A percentile compares a stretch with the other conserved stretches of the same genome.
These are phyloP conservation scores for Verticillium nonalfalfae DNA, from an alignment of 2,329 filamentous ascomycete species.

Conservation along the genomic window DNA sequence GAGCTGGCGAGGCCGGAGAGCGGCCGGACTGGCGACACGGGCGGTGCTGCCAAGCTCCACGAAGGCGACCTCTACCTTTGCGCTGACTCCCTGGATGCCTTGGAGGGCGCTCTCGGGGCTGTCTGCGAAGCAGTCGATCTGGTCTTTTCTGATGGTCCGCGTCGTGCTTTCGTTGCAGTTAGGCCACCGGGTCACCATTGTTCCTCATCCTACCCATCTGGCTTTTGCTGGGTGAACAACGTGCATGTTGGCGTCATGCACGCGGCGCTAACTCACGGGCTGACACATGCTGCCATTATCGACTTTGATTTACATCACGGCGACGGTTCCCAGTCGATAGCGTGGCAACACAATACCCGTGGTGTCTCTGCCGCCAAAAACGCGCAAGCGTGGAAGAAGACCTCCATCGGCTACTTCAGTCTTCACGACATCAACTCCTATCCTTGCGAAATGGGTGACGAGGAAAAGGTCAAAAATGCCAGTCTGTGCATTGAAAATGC, in stretches of 20 bases:
- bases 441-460: constrained; percentile 89
- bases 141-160: constrained; percentile 63
- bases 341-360: constrained; percentile 83
- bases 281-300: constrained; percentile 91
- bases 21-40: constrained; percentile 38
- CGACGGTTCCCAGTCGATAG: constrained; percentile 90
- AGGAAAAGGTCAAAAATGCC: constrained; percentile 87
- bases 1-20: constrained; percentile 69
- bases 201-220: constrained; percentile 80
- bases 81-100: constrained; percentile 74
- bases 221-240: constrained; percentile 98
- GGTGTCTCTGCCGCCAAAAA: constrained; percentile 60
- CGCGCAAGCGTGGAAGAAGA: constrained; percentile 70
- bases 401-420: constrained; percentile 91
- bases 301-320: constrained; percentile 91
- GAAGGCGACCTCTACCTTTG: constrained; percentile 90
- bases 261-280: constrained; percentile 71
- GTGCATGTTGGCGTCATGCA: constrained; percentile 96
- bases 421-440: constrained; percentile 98
- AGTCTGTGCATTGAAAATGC: constrained; percentile 92
- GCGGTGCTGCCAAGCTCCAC: constrained; percentile 56
- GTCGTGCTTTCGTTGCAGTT: constrained; percentile 83
- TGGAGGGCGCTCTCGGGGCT: constrained; percentile 87
- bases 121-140: constrained; percentile 89
- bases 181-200: constrained; percentile 95